Conservation (phyloP, 768 basidiomycete species). For the Boletus sp. region DNA sequence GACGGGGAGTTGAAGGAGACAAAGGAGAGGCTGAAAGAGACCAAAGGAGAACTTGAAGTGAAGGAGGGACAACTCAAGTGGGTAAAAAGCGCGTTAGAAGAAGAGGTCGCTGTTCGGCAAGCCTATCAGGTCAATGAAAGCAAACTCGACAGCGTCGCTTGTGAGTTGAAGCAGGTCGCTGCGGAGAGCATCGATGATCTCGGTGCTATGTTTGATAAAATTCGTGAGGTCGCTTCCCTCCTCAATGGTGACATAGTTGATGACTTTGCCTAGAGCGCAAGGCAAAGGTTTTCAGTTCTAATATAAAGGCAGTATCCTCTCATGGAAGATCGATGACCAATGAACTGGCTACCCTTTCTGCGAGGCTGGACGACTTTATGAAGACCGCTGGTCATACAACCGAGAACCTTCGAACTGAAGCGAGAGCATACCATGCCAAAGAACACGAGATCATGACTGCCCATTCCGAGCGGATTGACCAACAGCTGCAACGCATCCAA, state of each 20-base stretch:
- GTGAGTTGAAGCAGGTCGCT: conserved; percentile 59
- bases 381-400: conserved; percentile 53
- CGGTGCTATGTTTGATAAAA: conserved; percentile 70
- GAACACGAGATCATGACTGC: conserved; percentile 52
- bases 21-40: conserved; percentile 50
- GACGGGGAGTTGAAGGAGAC: conserved; percentile 74
- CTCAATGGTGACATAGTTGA: conserved; percentile 5
- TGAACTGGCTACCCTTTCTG: conserved; percentile 50
- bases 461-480: conserved; percentile 52
- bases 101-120: conserved; percentile 74
- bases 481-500: conserved; percentile 54
- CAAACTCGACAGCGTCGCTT: conserved; percentile 68
- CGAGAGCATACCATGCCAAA: conserved; percentile 51
- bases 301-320: conserved; percentile 59
- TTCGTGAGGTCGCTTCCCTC: conserved; percentile 51
- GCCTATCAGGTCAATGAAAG: conserved; percentile 76
- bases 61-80: conserved; percentile 57
- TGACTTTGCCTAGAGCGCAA: conserved; percentile 60
- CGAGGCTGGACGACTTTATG: conserved; percentile 60
- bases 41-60: conserved; percentile 47
- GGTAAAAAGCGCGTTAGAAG: conserved; percentile 62
- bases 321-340: conserved; percentile 59
- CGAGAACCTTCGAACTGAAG: conserved; percentile 50
- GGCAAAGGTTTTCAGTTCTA: conserved; percentile 55
- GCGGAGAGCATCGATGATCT: conserved; percentile 72